Base-by-base conservation (phyloP, 31 red algal species). In the Asparagopsis taxiformis region DNA sequence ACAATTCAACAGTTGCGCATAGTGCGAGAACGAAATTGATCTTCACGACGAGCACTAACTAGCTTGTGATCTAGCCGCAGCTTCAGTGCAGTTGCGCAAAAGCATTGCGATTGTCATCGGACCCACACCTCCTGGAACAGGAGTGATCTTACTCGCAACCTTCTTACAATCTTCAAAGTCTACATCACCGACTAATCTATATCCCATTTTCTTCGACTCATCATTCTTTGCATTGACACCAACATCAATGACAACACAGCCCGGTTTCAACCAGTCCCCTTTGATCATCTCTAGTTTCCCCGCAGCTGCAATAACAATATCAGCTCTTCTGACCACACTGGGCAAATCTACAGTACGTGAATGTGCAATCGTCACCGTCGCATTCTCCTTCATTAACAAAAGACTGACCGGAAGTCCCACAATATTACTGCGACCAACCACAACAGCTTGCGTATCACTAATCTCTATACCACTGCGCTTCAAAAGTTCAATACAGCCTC, bases 71-170 rank as follows among this genome's bases (percentile, higher is more conserved):
- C n/a, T n/a, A n/a, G n/a, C n/a, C n/a, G 86, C 86, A 10, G 86
- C 75, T 35, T 74, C 56, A 3, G 67, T 64, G 26, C 62, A 70
- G 50, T 98, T 98, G 19, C 68, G 70, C 33, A 98, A 60, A 38
- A 98, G 65, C 95, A 98, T 98, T 1, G 96, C 91, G 35, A 99
- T 87, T 1, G 96, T 99, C 96, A 99, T 99, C 0, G 96, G 96
- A 43, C 96, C 96, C 1, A 95, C 87, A 41, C 96, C 96, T 48
- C 96, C 96, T 35, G 96, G 96, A 6, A 99, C 96, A 25, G 96
- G 96, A 11, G 96, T 99, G 43, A 99, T 95, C 63, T 62, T 33
- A 31, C 68, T 55, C 3, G 84, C 81, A 10, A 63, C 38, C 34
- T 84, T 61, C 24, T 36, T 63, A 35, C 60, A 71, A 34, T 82